Conservation (phyloP, 345 rosid species). For the Citrus unshiu region DNA sequence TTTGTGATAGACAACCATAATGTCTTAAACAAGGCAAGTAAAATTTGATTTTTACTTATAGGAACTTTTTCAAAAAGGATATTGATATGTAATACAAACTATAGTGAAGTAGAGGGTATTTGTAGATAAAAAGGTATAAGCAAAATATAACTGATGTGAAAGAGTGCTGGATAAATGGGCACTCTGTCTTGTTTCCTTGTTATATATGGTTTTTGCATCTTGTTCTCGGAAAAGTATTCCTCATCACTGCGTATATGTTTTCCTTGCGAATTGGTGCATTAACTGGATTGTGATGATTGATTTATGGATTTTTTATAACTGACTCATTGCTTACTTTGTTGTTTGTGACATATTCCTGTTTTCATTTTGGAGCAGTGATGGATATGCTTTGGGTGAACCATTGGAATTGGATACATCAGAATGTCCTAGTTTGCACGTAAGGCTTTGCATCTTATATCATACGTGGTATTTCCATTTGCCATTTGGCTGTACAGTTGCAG, state of each 20-base stretch:
- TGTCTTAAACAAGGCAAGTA: no score
- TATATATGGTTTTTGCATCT: not conserved
- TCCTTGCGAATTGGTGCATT: not conserved
- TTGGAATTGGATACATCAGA: slow-evolving; percentile 40
- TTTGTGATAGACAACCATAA: no score
- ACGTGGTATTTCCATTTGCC: not conserved
- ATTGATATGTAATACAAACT: not conserved
- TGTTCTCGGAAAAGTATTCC: not conserved
- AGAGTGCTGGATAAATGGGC: not conserved
- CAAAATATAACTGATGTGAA: not conserved
- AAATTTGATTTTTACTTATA: no score
- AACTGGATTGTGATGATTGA: not conserved
- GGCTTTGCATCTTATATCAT: slow-evolving; percentile 21
- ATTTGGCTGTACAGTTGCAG: not conserved
- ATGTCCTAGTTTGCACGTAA: slow-evolving; percentile 39
- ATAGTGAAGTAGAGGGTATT: not conserved
- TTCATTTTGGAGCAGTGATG: slow-evolving; percentile 50
- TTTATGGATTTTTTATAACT: not conserved
- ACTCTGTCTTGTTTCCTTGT: not conserved
- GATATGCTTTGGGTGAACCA: slow-evolving; percentile 40
- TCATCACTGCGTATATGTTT: not conserved
- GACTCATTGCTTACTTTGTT: not conserved
- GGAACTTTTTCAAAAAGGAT: no score
- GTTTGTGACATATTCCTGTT: slow-evolving; percentile 2
- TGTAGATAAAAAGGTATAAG: not conserved